Conservation (phyloP, 768 basidiomycete genomes). For the Lactarius trivialis region DNA sequence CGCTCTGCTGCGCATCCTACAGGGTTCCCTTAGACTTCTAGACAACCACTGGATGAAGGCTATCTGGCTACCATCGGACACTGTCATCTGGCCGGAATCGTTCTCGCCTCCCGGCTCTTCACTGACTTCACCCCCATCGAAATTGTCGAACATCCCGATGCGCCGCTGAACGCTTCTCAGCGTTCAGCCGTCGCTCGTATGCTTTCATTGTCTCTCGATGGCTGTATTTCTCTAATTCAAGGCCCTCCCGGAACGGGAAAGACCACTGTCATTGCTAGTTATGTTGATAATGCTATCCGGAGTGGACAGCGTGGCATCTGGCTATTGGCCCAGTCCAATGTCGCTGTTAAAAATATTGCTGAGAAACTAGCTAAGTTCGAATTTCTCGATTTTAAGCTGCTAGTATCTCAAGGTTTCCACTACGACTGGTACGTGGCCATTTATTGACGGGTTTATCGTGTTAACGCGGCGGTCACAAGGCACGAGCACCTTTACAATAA, state of each 20-base stretch:
- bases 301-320: constrained; percentile 46
- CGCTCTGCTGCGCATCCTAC: constrained; percentile 32
- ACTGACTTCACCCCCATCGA: constrained; percentile 21
- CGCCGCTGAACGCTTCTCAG: constrained; percentile 38
- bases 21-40: constrained; percentile 28
- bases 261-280: constrained; percentile 32
- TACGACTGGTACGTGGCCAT: constrained; percentile 47
- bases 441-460: constrained; percentile 16
- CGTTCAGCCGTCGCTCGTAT: constrained; percentile 32
- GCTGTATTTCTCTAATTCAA: constrained; percentile 32
- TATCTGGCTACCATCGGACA: constrained; percentile 31
- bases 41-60: constrained; percentile 35
- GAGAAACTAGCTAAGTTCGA: constrained; percentile 58
- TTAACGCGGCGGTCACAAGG: constrained; percentile 40
- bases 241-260: constrained; percentile 33
- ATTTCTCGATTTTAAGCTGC: constrained; percentile 52
- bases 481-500: constrained; percentile 69
- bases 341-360: constrained; percentile 86
- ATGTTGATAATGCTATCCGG: constrained; percentile 27
- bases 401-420: constrained; percentile 69
- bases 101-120: constrained; percentile 25
- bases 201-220: constrained; percentile 32
- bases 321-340: constrained; percentile 81
- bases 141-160: constrained; percentile 22
- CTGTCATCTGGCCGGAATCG: constrained; percentile 35